Conservation (phyloP, 306 rosid species). For the Biancaea sappan region DNA sequence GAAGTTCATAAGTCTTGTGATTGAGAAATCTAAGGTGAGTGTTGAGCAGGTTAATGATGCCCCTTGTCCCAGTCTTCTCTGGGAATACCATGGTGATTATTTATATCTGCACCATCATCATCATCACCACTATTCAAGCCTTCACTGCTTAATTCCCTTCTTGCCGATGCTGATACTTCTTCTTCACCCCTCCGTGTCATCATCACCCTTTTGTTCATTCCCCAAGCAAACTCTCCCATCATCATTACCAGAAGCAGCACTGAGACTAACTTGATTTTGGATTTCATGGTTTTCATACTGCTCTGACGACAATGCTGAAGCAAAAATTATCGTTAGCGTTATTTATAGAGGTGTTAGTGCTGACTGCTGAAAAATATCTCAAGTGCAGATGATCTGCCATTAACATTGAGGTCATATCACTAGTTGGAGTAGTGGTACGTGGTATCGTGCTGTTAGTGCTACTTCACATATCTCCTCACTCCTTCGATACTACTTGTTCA, state of each 20-base stretch:
- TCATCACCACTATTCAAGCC: neutral
- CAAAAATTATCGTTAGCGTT: neutral
- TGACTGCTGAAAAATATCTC: neutral
- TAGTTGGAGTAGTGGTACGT: neutral
- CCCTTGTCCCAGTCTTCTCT: constrained; percentile 36
- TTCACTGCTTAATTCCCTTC: neutral
- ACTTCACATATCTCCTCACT: neutral
- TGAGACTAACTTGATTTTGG: neutral
- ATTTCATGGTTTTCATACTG: constrained; percentile 17
- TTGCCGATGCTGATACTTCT: neutral
- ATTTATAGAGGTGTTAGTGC: constrained; percentile 15
- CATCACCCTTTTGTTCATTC: constrained; percentile 9
- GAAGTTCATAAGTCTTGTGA: neutral
- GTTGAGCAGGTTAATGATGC: neutral
- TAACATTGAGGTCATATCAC: neutral
- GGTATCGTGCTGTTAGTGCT: neutral
- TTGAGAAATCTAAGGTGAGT: constrained; percentile 2
- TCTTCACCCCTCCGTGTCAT: neutral
- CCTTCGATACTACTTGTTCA: neutral
- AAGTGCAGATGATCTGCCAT: neutral
- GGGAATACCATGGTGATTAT: constrained; percentile 47
- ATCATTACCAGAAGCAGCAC: neutral
- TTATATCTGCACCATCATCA: neutral
- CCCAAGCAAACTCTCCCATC: constrained; percentile 25
- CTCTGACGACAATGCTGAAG: neutral